Conservation (phyloP, 1,284 basidiomycete species). For the Cystobasidium slooffiae region DNA sequence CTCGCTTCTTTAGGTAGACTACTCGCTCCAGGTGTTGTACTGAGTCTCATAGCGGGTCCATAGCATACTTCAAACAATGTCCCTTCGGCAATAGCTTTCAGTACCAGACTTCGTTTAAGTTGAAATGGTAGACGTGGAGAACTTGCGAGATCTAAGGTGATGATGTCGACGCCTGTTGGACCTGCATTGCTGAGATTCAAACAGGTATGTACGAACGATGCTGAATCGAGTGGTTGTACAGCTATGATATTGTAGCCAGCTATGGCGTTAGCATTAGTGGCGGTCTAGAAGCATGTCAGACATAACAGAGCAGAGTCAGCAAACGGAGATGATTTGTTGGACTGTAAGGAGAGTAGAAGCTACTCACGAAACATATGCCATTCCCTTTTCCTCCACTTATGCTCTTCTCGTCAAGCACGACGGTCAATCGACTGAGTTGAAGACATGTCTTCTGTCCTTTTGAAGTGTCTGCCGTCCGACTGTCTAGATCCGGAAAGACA, state of each 20-base stretch:
- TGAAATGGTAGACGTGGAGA: conserved; percentile 45
- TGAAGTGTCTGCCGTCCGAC: conserved; percentile 20
- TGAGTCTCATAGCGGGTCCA: conserved; percentile 34
- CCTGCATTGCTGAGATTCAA: conserved; percentile 33
- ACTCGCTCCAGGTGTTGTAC: not conserved
- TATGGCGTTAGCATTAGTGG: conserved; percentile 41
- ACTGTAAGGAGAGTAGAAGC: not conserved
- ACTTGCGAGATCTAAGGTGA: conserved; percentile 46
- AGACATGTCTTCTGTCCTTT: conserved; percentile 29
- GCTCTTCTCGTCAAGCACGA: conserved; percentile 53
- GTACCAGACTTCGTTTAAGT: conserved; percentile 45
- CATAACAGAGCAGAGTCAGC: too few relatives aligned
- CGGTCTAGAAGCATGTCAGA: conserved; percentile 35
- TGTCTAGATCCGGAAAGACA: conserved; percentile 43
- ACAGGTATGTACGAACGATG: conserved; percentile 43
- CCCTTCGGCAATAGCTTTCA: conserved; percentile 42
- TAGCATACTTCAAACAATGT: conserved; percentile 45
- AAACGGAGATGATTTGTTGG: not conserved
- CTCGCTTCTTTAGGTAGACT: conserved; percentile 43
- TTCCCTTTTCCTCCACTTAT: conserved; percentile 47
- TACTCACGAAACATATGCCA: conserved; percentile 42
- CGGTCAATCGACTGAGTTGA: conserved; percentile 55
- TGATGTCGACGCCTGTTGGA: conserved; percentile 44
- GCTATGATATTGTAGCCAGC: conserved; percentile 42
- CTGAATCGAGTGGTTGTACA: conserved; percentile 40